phyloP scores from a whole-genome alignment of 441 rosid species.

The Erodium moschatum region DNA sequence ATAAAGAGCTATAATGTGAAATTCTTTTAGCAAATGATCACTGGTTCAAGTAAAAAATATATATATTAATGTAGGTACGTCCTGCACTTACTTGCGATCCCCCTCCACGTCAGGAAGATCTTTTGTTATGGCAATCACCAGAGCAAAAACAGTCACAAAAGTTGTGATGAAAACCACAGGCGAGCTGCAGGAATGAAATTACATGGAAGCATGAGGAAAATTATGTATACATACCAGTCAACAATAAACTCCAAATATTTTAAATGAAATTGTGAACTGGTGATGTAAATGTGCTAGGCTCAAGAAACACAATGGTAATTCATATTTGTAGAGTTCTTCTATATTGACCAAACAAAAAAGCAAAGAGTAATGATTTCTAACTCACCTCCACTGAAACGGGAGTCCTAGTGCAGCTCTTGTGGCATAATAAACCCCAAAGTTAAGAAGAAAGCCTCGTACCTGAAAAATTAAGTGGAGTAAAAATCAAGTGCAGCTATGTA shows the following conservation, averaged over 20 bases:
- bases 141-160: conserved; percentile 77
- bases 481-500: too few species aligned
- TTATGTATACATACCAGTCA: not conserved
- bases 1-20: not conserved
- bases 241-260: not conserved
- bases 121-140: conserved; percentile 88
- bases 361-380: conserved; percentile 10
- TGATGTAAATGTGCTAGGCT: not conserved
- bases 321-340: conserved; percentile 2
- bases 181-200: conserved; percentile 43
- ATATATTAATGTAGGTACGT: conserved; percentile 3
- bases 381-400: conserved; percentile 84
- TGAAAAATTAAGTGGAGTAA: conserved; percentile 23
- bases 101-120: conserved; percentile 97
- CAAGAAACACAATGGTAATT: not conserved
- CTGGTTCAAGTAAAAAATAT: not conserved
- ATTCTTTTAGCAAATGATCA: conserved; percentile 1
- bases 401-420: conserved; percentile 93
- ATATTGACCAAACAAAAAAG: not conserved
- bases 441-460: conserved; percentile 94
- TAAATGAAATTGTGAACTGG: not conserved
- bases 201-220: not conserved
- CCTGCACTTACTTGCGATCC: conserved; percentile 70
- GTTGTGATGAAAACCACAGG: conserved; percentile 94
- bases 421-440: conserved; percentile 84